Percentiles rank a stretch among this genome's conserved stretches.
These are phyloP conservation scores for Aspergillus ochraceoroseus DNA, from an alignment of 2,329 filamentous ascomycete species.

Conservation along the genomic window DNA sequence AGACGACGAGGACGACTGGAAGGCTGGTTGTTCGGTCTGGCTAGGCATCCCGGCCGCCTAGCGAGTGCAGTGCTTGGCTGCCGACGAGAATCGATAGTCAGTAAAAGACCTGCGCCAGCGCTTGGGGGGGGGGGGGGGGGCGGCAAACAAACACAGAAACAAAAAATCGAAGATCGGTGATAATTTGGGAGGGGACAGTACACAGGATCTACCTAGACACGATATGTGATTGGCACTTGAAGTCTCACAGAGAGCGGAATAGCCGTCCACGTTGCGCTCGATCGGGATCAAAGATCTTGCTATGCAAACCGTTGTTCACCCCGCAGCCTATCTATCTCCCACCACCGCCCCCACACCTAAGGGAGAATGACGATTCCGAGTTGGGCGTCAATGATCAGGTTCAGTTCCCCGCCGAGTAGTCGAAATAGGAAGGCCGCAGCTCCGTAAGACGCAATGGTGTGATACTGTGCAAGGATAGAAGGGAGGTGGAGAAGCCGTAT, in stretches of 20 bases:
- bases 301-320: constrained; percentile 20
- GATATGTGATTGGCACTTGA: constrained; percentile 17
- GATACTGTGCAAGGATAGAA: too few species aligned
- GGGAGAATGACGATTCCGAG: constrained; percentile 3
- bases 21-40: constrained; percentile 13
- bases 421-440: constrained; percentile 5
- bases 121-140: constrained; percentile 5
- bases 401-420: background rate
- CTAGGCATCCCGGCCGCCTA: constrained; percentile 20
- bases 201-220: constrained; percentile 3
- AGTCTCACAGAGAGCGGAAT: constrained; percentile 6
- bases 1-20: constrained; percentile 11
- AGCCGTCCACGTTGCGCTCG: constrained; percentile 21
- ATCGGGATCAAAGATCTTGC: constrained; percentile 21
- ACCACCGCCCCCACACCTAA: constrained; percentile 18
- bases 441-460: constrained; percentile 1
- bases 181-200: constrained; percentile 6
- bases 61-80: constrained; percentile 12
- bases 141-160: constrained; percentile 7
- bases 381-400: background rate
- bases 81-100: constrained; percentile 3
- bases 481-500: too few species aligned
- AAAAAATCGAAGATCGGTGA: constrained; percentile 2
- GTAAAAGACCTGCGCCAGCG: constrained; percentile 11
- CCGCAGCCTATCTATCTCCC: constrained; percentile 21